Conservation (phyloP, 129 eudicot genomes). For the Flaveria bidentis region DNA sequence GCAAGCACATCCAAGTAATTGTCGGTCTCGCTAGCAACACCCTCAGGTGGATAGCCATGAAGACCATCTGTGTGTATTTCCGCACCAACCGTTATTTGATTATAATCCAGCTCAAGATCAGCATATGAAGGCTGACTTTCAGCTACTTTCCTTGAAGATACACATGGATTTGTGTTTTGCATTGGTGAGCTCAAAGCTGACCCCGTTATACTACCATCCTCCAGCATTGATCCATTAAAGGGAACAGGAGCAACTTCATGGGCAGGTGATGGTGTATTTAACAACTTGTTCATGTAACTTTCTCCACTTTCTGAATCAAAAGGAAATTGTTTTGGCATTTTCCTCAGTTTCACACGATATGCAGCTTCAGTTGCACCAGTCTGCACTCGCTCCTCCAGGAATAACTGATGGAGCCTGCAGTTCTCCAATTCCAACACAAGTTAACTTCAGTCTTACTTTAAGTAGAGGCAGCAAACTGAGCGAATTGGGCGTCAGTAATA, state of each 20-base stretch:
- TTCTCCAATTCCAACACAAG: constrained; percentile 22
- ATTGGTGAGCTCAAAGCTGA: constrained; percentile 38
- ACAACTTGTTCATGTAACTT: constrained; percentile 69
- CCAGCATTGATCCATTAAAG: constrained; percentile 41
- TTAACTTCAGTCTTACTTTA: constrained; percentile 17
- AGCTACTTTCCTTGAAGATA: constrained; percentile 46
- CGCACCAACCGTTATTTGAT: constrained; percentile 46
- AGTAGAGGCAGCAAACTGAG: constrained; percentile 10
- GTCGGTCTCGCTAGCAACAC: constrained; percentile 70
- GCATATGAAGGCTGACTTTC: constrained; percentile 28
- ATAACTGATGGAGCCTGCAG: constrained; percentile 83
- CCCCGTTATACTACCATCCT: constrained; percentile 39
- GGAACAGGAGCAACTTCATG: constrained; percentile 45
- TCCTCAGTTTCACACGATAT: constrained; percentile 74
- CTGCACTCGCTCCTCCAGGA: constrained; percentile 85
- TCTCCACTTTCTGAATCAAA: constrained; percentile 45
- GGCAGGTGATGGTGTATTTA: constrained; percentile 46
- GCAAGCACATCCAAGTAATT: constrained; percentile 81
- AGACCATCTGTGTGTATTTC: constrained; percentile 44
- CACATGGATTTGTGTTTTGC: constrained; percentile 41
- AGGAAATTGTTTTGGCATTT: constrained; percentile 65
- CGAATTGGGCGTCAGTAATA: background rate
- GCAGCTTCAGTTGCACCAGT: constrained; percentile 58
- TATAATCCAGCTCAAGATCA: constrained; percentile 40
- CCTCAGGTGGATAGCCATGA: constrained; percentile 54